phyloP scores from a whole-genome alignment of 176 grass and related monocot species.

The Aegilops tauschii region DNA sequence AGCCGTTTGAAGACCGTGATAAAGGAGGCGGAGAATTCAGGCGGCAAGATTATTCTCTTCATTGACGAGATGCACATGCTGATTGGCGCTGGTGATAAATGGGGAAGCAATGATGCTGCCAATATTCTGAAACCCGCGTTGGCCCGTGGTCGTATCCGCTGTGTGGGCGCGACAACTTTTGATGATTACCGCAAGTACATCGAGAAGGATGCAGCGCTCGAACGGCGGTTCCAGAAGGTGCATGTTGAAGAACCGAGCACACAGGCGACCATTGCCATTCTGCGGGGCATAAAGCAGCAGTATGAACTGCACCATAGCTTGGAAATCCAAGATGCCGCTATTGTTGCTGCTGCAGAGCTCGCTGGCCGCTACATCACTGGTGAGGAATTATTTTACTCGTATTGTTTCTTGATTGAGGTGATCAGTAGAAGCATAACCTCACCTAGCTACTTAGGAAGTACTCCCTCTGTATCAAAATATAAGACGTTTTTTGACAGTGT shows the following conservation, averaged over 20 bases:
- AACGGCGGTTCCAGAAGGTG: slow-evolving; percentile 6
- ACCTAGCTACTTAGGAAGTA: neutral
- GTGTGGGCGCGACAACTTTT: neutral
- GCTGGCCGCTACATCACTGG: neutral
- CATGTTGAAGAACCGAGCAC: neutral
- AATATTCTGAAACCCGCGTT: neutral
- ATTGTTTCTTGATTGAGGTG: neutral
- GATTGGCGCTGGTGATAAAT: neutral
- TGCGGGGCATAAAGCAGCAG: neutral
- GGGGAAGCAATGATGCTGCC: neutral
- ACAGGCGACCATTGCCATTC: neutral
- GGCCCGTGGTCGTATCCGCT: neutral
- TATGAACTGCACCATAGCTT: neutral
- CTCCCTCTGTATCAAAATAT: too few species aligned
- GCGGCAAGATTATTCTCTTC: neutral
- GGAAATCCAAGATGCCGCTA: neutral
- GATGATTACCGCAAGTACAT: slow-evolving; percentile 7
- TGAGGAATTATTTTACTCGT: neutral
- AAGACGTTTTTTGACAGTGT: too few species aligned
- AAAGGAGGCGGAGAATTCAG: neutral
- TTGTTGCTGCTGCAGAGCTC: neutral
- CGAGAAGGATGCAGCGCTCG: neutral
- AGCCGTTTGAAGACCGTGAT: neutral
- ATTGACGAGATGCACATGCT: slow-evolving; percentile 11
- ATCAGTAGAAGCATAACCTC: neutral